A percentile compares a stretch with the other conserved stretches of the same genome.
Conservation (phyloP, 2,329 filamentous ascomycete species). For the Davidsoniella neocaledoniae region DNA sequence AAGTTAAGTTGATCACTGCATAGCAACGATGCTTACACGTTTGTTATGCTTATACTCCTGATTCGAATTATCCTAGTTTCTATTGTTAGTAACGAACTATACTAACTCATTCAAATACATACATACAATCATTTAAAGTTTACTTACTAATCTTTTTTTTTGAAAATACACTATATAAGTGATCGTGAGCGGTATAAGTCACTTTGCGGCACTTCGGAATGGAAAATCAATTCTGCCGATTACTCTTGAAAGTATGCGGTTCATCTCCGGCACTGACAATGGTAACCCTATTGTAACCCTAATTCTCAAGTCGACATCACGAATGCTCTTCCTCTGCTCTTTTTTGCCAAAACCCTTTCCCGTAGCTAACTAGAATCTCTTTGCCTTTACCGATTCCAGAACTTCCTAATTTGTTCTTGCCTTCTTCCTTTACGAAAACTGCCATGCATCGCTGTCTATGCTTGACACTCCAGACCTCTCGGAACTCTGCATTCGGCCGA, state of each 20-base stretch:
- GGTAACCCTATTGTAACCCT: neutral
- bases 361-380: slow-evolving; percentile 50
- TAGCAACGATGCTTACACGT: too few species aligned
- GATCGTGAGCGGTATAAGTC: too few species aligned
- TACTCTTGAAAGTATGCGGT: neutral
- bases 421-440: slow-evolving; percentile 35
- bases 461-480: slow-evolving; percentile 37
- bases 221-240: slow-evolving; percentile 7
- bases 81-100: too few species aligned
- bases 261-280: neutral
- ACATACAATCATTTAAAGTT: too few species aligned
- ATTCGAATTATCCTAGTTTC: too few species aligned
- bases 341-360: slow-evolving; percentile 45
- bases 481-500: slow-evolving; percentile 41
- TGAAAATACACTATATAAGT: too few species aligned
- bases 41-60: too few species aligned
- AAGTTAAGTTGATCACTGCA: too few species aligned
- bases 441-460: slow-evolving; percentile 37
- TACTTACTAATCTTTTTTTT: too few species aligned
- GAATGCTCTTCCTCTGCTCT: slow-evolving; percentile 1
- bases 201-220: neutral
- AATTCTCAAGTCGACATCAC: neutral
- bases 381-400: slow-evolving; percentile 37
- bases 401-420: slow-evolving; percentile 20
- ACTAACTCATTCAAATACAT: too few species aligned